These are phyloP conservation scores for Aureobasidium sp. DNA, from an alignment of 2,329 filamentous ascomycete genomes.

Conservation along the genomic window DNA sequence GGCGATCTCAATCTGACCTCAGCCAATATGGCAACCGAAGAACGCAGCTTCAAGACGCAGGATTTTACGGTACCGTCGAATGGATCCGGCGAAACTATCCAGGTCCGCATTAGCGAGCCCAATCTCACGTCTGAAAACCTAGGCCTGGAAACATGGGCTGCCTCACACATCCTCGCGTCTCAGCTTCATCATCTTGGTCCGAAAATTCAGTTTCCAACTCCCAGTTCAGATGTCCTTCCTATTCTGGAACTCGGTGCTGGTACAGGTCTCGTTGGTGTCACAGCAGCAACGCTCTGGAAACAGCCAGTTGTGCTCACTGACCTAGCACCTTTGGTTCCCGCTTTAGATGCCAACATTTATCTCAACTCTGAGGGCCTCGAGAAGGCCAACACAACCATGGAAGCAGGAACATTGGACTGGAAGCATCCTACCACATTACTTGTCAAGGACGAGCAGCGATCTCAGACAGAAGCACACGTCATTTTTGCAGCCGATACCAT, in stretches of 20 bases:
- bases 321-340: slow-evolving; percentile 27
- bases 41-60: slow-evolving; percentile 1
- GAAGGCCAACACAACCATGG: slow-evolving; percentile 13
- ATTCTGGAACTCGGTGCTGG: slow-evolving; percentile 34
- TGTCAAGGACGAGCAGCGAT: background rate
- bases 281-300: slow-evolving; percentile 27
- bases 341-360: slow-evolving; percentile 26
- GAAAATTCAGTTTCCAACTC: slow-evolving; percentile 14
- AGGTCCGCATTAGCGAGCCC: slow-evolving; percentile 16
- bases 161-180: slow-evolving; percentile 30
- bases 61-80: slow-evolving; percentile 5
- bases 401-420: slow-evolving; percentile 33
- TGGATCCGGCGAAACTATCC: background rate
- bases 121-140: slow-evolving; percentile 28
- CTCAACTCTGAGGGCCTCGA: slow-evolving; percentile 23
- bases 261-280: slow-evolving; percentile 31
- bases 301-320: slow-evolving; percentile 28
- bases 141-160: slow-evolving; percentile 32
- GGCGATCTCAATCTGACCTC: background rate
- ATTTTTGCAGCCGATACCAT: slow-evolving; percentile 37
- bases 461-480: slow-evolving; percentile 17
- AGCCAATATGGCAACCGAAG: background rate
- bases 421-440: slow-evolving; percentile 22
- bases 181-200: slow-evolving; percentile 27
- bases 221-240: slow-evolving; percentile 15